phyloP scores from a whole-genome alignment of 75 land plant genomes.

The Sequoiadendron giganteum region DNA sequence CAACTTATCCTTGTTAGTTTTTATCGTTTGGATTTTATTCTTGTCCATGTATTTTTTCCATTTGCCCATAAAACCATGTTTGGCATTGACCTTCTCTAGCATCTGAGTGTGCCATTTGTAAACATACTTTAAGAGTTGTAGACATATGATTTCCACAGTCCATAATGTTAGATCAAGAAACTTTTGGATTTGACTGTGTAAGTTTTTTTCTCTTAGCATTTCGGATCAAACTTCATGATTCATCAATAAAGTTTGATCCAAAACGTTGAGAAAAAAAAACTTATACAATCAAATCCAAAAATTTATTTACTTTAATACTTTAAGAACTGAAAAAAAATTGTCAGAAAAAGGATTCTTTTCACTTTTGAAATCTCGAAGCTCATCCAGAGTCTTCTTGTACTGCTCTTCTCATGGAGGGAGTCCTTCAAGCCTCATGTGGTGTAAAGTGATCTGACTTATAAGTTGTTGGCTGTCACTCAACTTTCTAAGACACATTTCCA shows the following conservation, averaged over 20 bases:
- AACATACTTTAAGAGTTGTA: constrained; percentile 43
- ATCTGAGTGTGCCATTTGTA: constrained; percentile 49
- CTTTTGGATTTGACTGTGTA: too few relatives aligned
- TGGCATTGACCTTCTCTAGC: constrained; percentile 59
- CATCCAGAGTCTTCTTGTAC: constrained; percentile 37
- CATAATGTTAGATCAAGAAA: too few relatives aligned
- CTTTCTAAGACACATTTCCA: constrained; percentile 59
- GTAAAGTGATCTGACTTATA: constrained; percentile 51
- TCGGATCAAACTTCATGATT: too few relatives aligned
- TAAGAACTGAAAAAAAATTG: constrained; percentile 74
- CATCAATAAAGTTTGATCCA: too few relatives aligned
- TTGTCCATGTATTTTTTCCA: constrained; percentile 43
- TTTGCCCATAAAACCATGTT: constrained; percentile 54
- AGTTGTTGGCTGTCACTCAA: constrained; percentile 60
- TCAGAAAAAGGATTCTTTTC: constrained; percentile 63
- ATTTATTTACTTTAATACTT: too few relatives aligned
- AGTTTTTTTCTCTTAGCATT: too few relatives aligned
- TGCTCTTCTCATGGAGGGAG: too few relatives aligned
- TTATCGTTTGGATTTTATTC: constrained; percentile 73
- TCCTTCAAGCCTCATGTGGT: constrained; percentile 36
- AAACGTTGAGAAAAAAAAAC: too few relatives aligned
- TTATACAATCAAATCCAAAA: too few relatives aligned
- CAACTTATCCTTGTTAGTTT: too few relatives aligned
- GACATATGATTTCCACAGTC: too few relatives aligned
- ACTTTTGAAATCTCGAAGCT: constrained; percentile 48